Conservation (phyloP, 768 basidiomycete species). For the Termitomyces sp. region DNA sequence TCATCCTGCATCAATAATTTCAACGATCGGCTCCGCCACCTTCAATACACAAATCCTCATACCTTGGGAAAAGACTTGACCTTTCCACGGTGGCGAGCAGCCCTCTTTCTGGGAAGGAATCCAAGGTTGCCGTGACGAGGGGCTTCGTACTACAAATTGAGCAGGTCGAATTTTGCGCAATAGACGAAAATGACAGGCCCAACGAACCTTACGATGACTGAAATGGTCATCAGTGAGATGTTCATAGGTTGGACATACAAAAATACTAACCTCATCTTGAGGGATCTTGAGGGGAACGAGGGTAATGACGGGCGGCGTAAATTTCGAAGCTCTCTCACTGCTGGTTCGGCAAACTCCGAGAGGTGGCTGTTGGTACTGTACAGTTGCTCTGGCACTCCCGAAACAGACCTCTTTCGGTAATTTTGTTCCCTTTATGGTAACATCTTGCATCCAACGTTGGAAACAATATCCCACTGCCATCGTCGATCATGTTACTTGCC, state of each 20-base stretch:
- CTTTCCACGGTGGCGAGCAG: constrained; percentile 97
- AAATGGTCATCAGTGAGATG: constrained; percentile 15
- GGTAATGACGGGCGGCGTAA: constrained; percentile 27
- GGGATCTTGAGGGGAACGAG: constrained; percentile 40
- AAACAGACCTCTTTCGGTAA: constrained; percentile 6
- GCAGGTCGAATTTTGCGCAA: background rate
- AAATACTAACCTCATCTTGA: constrained; percentile 62
- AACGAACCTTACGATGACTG: constrained; percentile 85
- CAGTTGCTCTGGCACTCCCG: constrained; percentile 21
- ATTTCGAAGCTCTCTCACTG: constrained; percentile 21
- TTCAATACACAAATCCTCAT: constrained; percentile 20
- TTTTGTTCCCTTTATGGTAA: constrained; percentile 14
- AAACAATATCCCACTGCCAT: background rate
- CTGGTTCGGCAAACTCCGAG: constrained; percentile 32
- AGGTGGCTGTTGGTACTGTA: constrained; percentile 37
- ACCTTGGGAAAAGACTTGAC: constrained; percentile 99
- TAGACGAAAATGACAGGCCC: constrained; percentile 1
- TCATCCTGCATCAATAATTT: constrained; percentile 69
- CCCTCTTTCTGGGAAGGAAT: constrained; percentile 94
- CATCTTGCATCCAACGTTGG: background rate
- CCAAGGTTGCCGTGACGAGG: constrained; percentile 98
- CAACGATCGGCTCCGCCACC: background rate
- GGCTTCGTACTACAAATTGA: constrained; percentile 78
- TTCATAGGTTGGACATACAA: constrained; percentile 1
- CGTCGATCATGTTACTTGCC: background rate